Percentiles rank a stretch among this genome's conserved stretches.
Conservation (phyloP, 169 alveolate genomes). For the Plasmodium gaboni region DNA sequence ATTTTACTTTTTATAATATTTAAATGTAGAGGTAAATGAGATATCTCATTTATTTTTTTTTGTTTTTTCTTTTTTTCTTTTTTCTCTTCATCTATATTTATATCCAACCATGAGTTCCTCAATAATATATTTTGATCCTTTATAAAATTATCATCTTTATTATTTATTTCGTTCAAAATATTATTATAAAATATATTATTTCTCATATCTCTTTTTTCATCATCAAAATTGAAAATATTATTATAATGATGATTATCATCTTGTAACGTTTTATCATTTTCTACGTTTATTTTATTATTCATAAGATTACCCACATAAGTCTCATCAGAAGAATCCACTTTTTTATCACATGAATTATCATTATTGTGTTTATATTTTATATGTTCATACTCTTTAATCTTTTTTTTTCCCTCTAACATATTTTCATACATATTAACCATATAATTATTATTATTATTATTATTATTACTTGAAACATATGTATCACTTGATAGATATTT, state of each 20-base stretch:
- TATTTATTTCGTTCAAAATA: too few relatives aligned
- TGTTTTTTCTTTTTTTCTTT: background rate
- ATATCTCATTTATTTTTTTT: slow-evolving; percentile 27
- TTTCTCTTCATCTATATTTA: background rate
- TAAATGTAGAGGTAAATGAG: slow-evolving; percentile 73
- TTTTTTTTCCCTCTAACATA: background rate
- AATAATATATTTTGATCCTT: too few relatives aligned
- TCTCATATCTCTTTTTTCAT: too few relatives aligned
- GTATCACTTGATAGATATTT: background rate
- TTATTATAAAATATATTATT: too few relatives aligned
- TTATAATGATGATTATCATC: too few relatives aligned
- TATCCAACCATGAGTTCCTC: too few relatives aligned
- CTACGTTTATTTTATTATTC: background rate
- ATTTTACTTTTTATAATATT: slow-evolving; percentile 11
- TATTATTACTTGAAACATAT: background rate
- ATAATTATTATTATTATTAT: background rate
- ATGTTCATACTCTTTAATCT: too few relatives aligned
- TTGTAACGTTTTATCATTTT: background rate
- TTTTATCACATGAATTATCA: too few relatives aligned
- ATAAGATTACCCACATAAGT: background rate
- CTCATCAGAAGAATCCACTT: background rate
- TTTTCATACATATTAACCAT: background rate
- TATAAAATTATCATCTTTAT: too few relatives aligned
- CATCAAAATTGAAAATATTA: too few relatives aligned
- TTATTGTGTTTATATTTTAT: too few relatives aligned